phyloP scores from a whole-genome alignment of 768 basidiomycete genomes.

The Lactifluus rugatus region DNA sequence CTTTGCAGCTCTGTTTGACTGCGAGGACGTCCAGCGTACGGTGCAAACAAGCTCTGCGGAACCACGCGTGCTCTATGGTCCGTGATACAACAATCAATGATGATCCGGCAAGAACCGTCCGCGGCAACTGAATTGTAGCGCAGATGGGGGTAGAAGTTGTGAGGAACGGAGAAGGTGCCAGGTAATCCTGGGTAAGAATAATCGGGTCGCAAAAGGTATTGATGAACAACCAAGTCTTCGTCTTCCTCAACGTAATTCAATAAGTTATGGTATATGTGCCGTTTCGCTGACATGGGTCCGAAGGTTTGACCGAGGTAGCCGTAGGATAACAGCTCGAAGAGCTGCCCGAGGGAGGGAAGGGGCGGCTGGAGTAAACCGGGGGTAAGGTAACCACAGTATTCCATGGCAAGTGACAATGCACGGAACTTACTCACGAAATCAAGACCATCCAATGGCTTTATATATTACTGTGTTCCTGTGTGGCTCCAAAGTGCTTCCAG shows the following conservation, averaged over 20 bases:
- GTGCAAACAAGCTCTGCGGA: slow-evolving; percentile 6
- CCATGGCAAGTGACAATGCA: background rate
- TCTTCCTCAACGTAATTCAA: slow-evolving; percentile 4
- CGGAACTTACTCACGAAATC: background rate
- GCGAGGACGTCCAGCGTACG: slow-evolving; percentile 12
- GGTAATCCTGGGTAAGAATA: slow-evolving; percentile 11
- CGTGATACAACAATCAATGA: background rate
- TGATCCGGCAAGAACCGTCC: slow-evolving; percentile 1
- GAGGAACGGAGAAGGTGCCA: slow-evolving; percentile 5
- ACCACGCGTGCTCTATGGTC: background rate
- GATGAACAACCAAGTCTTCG: slow-evolving; percentile 9
- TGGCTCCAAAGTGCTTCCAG: background rate
- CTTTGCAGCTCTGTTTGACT: slow-evolving; percentile 6
- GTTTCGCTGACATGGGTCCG: background rate
- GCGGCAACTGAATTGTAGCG: slow-evolving; percentile 9
- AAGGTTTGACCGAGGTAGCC: slow-evolving; percentile 12
- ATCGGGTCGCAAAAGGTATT: slow-evolving; percentile 4
- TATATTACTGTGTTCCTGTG: background rate
- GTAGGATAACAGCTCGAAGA: background rate
- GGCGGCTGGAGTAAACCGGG: background rate
- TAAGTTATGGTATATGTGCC: slow-evolving; percentile 5
- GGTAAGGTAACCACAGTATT: background rate
- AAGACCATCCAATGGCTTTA: background rate
- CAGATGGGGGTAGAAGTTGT: slow-evolving; percentile 8
- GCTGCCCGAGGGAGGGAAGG: background rate